phyloP scores from a whole-genome alignment of 345 rosid genomes.

The Salix brachista region DNA sequence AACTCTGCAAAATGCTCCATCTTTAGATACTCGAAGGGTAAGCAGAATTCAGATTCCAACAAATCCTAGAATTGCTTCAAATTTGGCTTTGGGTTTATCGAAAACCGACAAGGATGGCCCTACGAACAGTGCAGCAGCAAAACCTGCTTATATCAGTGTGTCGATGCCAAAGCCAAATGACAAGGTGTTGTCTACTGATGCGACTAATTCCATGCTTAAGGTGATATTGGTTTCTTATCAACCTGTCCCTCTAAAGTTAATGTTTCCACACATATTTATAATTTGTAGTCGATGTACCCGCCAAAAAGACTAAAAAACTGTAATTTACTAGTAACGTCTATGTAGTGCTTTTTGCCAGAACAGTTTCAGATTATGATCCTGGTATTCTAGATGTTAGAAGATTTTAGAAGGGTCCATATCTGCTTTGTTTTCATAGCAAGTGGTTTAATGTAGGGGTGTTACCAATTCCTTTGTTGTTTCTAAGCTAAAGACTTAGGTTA shows the following conservation, averaged over 20 bases:
- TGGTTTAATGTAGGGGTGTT: background rate
- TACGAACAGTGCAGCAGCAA: constrained; percentile 34
- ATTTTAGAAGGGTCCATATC: background rate
- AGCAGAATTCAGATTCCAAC: constrained; percentile 92
- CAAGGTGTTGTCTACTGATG: constrained; percentile 36
- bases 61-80: constrained; percentile 95
- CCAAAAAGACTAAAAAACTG: background rate
- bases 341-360: background rate
- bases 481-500: background rate
- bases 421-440: background rate
- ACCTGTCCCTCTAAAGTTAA: background rate
- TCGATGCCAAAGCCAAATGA: constrained; percentile 63
- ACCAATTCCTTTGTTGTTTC: background rate
- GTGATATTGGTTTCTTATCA: constrained; percentile 37
- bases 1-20: constrained; percentile 44
- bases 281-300: background rate
- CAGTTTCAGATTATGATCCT: background rate
- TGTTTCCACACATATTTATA: background rate
- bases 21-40: constrained; percentile 59
- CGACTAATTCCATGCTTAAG: constrained; percentile 63
- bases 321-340: background rate
- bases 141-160: constrained; percentile 86
- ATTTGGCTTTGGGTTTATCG: constrained; percentile 63
- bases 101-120: constrained; percentile 66
- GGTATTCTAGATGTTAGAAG: background rate